Evolutionary conservation across 371 early-diverging fungal genomes (phyloP).

Genomic region (Mortierella sp.): DNA sequence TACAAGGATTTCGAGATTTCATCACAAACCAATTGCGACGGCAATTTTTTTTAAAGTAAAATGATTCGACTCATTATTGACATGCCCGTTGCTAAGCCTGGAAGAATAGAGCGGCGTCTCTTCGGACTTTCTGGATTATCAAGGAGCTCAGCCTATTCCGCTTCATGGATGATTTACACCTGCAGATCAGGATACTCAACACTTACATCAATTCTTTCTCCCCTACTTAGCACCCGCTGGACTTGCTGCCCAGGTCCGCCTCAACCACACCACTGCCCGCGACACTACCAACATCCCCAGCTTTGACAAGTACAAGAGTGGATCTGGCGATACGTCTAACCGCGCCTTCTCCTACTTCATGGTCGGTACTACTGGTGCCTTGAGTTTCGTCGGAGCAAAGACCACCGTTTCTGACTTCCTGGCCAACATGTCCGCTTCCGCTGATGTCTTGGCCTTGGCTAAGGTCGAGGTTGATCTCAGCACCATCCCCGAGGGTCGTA

Average conservation of each 20-base stretch:
- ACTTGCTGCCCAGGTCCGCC: constrained; percentile 64
- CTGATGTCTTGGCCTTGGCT: constrained; percentile 97
- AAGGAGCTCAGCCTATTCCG: too few relatives aligned
- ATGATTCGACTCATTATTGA: neutral
- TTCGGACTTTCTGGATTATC: too few relatives aligned
- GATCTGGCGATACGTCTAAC: constrained; percentile 75
- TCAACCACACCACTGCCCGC: constrained; percentile 58
- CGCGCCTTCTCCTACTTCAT: constrained; percentile 93
- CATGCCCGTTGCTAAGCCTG: neutral
- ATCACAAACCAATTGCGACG: neutral
- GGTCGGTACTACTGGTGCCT: constrained; percentile 91
- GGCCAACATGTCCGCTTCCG: constrained; percentile 93
- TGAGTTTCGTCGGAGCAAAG: constrained; percentile 92
- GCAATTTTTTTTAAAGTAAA: neutral
- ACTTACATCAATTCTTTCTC: neutral
- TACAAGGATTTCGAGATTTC: neutral
- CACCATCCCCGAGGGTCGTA: constrained; percentile 96
- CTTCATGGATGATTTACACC: neutral
- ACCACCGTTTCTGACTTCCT: constrained; percentile 93
- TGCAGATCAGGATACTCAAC: neutral
- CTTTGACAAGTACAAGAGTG: constrained; percentile 74
- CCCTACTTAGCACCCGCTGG: constrained; percentile 38
- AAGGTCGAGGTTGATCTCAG: constrained; percentile 96
- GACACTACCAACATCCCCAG: constrained; percentile 75
- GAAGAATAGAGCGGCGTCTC: too few relatives aligned